Percentiles rank a stretch among this genome's conserved stretches.
Evolutionary conservation across 2,329 filamentous ascomycete species (phyloP).

Genomic region (Xylaria sp.): DNA sequence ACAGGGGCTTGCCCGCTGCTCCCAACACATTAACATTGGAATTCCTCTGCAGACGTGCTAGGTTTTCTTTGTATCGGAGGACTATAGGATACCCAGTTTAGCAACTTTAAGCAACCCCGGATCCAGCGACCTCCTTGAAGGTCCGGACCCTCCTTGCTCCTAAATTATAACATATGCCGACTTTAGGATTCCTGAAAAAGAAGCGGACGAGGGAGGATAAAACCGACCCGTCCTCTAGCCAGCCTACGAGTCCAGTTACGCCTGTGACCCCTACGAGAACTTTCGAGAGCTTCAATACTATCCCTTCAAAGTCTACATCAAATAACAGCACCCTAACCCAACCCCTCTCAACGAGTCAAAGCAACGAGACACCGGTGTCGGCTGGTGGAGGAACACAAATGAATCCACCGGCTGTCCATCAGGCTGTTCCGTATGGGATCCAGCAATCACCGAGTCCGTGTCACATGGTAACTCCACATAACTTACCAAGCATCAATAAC

Average conservation of each 20-base stretch:
- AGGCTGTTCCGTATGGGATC: slow-evolving; percentile 55
- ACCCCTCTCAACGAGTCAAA: slow-evolving; percentile 40
- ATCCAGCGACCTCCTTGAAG: slow-evolving; percentile 39
- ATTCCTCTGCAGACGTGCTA: slow-evolving; percentile 3
- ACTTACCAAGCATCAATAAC: slow-evolving; percentile 84
- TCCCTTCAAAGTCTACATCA: slow-evolving; percentile 48
- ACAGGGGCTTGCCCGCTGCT: slow-evolving; percentile 6
- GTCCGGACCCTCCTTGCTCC: slow-evolving; percentile 45
- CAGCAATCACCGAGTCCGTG: slow-evolving; percentile 54
- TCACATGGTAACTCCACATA: slow-evolving; percentile 61
- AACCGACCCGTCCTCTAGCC: slow-evolving; percentile 74
- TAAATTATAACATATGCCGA: slow-evolving; percentile 76
- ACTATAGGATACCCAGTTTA: slow-evolving; percentile 26
- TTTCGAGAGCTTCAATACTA: slow-evolving; percentile 58
- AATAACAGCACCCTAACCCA: slow-evolving; percentile 41
- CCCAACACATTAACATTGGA: not conserved
- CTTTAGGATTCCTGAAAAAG: slow-evolving; percentile 96
- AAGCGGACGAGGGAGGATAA: slow-evolving; percentile 95
- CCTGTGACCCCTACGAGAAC: slow-evolving; percentile 67
- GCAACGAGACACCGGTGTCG: slow-evolving; percentile 45
- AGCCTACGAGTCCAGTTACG: slow-evolving; percentile 72
- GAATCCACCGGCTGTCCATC: slow-evolving; percentile 49
- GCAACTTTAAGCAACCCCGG: slow-evolving; percentile 17
- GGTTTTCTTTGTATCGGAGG: slow-evolving; percentile 30
- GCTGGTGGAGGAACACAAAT: slow-evolving; percentile 50